Evolutionary conservation across 2,329 filamentous ascomycete genomes (phyloP), one percentile per base, ranked within the genome.

Genomic region (Pseudomassariella vexata): DNA sequence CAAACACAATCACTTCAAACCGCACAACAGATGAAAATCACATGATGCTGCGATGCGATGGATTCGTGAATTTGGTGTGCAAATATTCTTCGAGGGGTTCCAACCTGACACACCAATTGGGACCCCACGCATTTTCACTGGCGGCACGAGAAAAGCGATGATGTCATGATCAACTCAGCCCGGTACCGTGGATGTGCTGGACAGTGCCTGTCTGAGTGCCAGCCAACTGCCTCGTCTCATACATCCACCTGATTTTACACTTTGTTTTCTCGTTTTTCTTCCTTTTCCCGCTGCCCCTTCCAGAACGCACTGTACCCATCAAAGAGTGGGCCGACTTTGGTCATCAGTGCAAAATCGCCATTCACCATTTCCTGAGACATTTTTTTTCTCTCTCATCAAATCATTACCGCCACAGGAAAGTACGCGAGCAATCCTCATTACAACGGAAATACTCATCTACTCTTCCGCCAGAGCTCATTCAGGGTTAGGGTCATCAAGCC

Each of bases 391-490:
- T n/a, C 10, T 30, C 12, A 21, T 30, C 28, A 15, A 22, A 30
- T 30, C 28, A 30, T 30, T 30, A 9, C 28, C 28, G 21, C 12
- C 28, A 30, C 9, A n/a, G 28, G 28, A 21, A 30, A 21, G 28
- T 30, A 22, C 23, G 23, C 15, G 14, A 30, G 28, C 28, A 30
- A 30, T 30, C 28, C 28, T 30, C 28, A 30, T 30, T 21, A 30
- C 12, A 30, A n/a, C n/a, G n/a, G n/a, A n/a, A n/a, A n/a, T n/a
- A n/a, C n/a, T n/a, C n/a, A n/a, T n/a, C n/a, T n/a, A n/a, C n/a
- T n/a, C n/a, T n/a, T n/a, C n/a, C n/a, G n/a, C n/a, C n/a, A n/a
- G n/a, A n/a, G n/a, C n/a, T n/a, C n/a, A n/a, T n/a, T n/a, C n/a
- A n/a, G n/a, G n/a, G n/a, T n/a, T n/a, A n/a, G n/a, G n/a, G n/a